These are phyloP conservation scores for Colletotrichum neosansevieriae DNA, from an alignment of 2,329 filamentous ascomycete genomes.

Conservation along the genomic window DNA sequence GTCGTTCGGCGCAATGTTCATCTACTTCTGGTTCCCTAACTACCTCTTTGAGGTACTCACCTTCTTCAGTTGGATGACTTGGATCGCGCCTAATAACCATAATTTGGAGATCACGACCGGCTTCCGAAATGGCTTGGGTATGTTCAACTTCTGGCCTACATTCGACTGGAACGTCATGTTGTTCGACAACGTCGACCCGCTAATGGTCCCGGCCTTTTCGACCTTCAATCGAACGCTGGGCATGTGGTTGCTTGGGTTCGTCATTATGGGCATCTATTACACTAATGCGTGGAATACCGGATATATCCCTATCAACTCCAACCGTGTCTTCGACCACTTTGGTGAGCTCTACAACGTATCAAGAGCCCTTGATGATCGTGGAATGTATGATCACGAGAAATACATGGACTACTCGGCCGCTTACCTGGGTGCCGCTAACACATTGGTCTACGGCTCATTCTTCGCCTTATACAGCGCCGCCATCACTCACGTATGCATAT, in stretches of 20 bases:
- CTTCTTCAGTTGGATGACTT: conserved; percentile 65
- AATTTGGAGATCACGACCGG: conserved; percentile 54
- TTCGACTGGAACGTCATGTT: conserved; percentile 60
- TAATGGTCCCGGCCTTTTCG: conserved; percentile 51
- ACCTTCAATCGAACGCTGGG: conserved; percentile 52
- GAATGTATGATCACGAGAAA: conserved; percentile 52
- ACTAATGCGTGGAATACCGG: conserved; percentile 51
- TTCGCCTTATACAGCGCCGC: conserved; percentile 48
- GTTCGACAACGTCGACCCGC: conserved; percentile 42
- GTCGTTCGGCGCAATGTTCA: conserved; percentile 60
- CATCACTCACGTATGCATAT: conserved; percentile 48
- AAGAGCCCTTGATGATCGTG: conserved; percentile 48
- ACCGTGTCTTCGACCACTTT: conserved; percentile 54
- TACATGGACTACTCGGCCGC: conserved; percentile 48
- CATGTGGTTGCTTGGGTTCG: conserved; percentile 45
- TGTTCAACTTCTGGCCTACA: conserved; percentile 58
- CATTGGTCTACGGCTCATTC: conserved; percentile 48
- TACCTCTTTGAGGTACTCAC: conserved; percentile 62
- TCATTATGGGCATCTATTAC: conserved; percentile 49
- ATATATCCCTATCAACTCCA: conserved; percentile 57
- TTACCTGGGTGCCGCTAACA: conserved; percentile 44
- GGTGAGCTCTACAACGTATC: conserved; percentile 54
- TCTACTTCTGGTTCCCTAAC: conserved; percentile 67
- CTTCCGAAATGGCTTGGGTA: conserved; percentile 52
- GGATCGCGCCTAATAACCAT: conserved; percentile 61